Conservation (phyloP, 345 rosid genomes). For the Syzygium aromaticum region DNA sequence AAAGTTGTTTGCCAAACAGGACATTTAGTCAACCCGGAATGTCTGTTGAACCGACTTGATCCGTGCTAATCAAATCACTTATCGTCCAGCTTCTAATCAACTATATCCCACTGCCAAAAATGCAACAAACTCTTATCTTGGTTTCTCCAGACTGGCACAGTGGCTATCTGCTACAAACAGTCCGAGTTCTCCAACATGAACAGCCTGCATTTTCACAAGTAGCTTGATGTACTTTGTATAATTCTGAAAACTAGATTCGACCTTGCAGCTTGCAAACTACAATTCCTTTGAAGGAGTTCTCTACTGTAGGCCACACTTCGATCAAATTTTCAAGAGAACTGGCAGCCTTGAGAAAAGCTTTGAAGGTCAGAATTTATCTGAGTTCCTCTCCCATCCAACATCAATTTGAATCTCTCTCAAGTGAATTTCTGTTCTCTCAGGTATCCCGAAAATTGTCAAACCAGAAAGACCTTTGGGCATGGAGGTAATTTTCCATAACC, state of each 20-base stretch:
- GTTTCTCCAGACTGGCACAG: not conserved
- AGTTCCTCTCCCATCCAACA: not conserved
- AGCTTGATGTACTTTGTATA: not conserved
- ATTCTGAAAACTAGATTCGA: not conserved
- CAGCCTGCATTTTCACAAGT: not conserved
- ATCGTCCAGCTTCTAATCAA: not conserved
- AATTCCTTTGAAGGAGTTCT: slow-evolving; percentile 94
- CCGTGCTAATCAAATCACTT: not conserved
- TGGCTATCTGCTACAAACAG: not conserved
- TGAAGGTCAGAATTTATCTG: slow-evolving; percentile 38
- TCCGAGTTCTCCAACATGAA: not conserved
- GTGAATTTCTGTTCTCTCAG: slow-evolving; percentile 15
- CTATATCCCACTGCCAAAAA: not conserved
- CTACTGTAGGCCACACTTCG: slow-evolving; percentile 93
- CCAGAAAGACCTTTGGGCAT: slow-evolving; percentile 54
- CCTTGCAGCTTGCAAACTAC: slow-evolving; percentile 79
- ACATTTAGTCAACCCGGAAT: not conserved
- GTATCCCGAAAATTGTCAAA: slow-evolving; percentile 77
- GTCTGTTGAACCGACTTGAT: not conserved
- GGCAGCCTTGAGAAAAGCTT: slow-evolving; percentile 96
- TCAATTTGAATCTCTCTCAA: not conserved
- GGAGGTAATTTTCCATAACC: slow-evolving; percentile 38
- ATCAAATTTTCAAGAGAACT: slow-evolving; percentile 87
- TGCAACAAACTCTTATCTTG: not conserved
- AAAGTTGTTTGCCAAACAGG: not conserved